Conservation (phyloP, 345 rosid species). For the Lepidium aucheri region DNA sequence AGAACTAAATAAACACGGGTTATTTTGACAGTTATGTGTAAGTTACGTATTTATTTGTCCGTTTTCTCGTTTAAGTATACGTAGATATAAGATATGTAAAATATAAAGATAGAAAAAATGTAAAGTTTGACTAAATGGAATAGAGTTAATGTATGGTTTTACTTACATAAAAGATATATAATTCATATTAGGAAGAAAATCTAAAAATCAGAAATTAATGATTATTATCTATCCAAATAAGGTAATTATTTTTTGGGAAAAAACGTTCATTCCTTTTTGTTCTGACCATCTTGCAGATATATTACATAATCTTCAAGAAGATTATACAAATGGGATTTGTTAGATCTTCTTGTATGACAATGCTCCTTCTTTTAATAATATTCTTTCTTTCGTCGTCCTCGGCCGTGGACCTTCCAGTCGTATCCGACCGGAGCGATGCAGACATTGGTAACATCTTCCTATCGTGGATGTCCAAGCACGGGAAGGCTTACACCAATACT, state of each 20-base stretch:
- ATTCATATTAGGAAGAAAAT: too few species aligned
- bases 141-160: too few species aligned
- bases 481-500: slow-evolving; percentile 45
- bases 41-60: too few species aligned
- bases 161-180: too few species aligned
- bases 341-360: slow-evolving; percentile 23
- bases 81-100: too few species aligned
- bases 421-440: slow-evolving; percentile 46
- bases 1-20: too few species aligned
- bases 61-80: too few species aligned
- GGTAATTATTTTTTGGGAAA: background rate
- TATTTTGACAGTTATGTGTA: too few species aligned
- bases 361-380: slow-evolving; percentile 29
- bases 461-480: slow-evolving; percentile 63
- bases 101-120: too few species aligned
- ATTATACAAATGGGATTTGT: slow-evolving; percentile 25
- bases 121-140: too few species aligned
- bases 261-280: background rate
- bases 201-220: too few species aligned
- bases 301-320: background rate
- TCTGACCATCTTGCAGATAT: too few species aligned
- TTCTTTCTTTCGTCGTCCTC: slow-evolving; percentile 32
- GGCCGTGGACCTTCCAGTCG: slow-evolving; percentile 52
- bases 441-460: slow-evolving; percentile 51
- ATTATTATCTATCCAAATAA: background rate